Evolutionary conservation across 495 filamentous ascomycete genomes (phyloP).

Genomic region (Filosporella fistucella): DNA sequence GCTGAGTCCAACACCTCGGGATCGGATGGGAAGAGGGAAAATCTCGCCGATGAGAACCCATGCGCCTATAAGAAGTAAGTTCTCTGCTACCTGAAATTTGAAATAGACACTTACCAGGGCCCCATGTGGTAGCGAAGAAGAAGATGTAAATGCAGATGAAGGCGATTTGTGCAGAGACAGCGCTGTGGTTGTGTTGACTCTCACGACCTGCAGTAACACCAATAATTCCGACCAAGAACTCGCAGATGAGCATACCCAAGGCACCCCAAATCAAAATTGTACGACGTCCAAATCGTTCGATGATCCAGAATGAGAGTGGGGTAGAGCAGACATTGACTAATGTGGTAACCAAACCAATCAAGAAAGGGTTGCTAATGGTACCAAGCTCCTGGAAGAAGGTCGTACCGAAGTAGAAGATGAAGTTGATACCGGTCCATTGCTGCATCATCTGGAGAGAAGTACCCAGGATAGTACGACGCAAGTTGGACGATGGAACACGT

Average conservation of each 20-base stretch:
- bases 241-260: conserved; percentile 73
- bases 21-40: conserved; percentile 79
- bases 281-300: conserved; percentile 68
- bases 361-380: conserved; percentile 56
- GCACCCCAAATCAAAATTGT: conserved; percentile 63
- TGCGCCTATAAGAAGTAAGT: conserved; percentile 25
- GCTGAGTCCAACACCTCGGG: conserved; percentile 73
- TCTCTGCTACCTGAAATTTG: conserved; percentile 35
- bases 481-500: conserved; percentile 60
- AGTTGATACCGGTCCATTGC: conserved; percentile 47
- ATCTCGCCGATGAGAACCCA: conserved; percentile 88
- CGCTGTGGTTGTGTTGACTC: conserved; percentile 25
- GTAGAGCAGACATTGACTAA: conserved; percentile 73
- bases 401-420: conserved; percentile 63
- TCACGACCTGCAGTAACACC: conserved; percentile 54
- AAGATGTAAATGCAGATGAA: conserved; percentile 74
- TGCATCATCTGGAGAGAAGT: conserved; percentile 70
- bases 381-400: conserved; percentile 61
- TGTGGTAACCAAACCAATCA: conserved; percentile 69
- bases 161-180: conserved; percentile 42
- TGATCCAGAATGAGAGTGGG: conserved; percentile 55
- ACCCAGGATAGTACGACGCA: conserved; percentile 38
- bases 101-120: conserved; percentile 47
- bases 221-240: conserved; percentile 80
- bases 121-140: conserved; percentile 78